Evolutionary conservation across 306 rosid species (phyloP).

Genomic region (Lotus japonicus): DNA sequence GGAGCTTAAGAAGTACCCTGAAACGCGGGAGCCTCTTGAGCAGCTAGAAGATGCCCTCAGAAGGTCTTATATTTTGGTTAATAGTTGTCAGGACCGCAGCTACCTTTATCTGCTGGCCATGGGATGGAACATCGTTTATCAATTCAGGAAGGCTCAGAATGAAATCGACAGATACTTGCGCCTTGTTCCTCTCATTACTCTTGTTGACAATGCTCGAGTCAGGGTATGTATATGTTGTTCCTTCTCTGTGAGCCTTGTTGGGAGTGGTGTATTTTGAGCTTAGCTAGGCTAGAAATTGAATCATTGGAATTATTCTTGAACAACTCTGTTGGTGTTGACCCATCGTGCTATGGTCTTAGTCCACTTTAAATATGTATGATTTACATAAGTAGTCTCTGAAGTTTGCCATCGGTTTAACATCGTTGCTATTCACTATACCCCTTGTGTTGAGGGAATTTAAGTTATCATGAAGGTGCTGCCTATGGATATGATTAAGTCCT

Average conservation of each 20-base stretch:
- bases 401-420: neutral
- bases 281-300: neutral
- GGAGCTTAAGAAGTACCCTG: conserved; percentile 84
- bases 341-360: neutral
- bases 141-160: conserved; percentile 88
- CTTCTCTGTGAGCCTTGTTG: conserved; percentile 1
- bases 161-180: conserved; percentile 87
- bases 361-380: neutral
- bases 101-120: conserved; percentile 88
- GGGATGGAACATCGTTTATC: conserved; percentile 99
- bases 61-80: conserved; percentile 76
- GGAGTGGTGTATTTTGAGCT: neutral
- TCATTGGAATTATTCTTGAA: neutral
- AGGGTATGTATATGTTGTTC: conserved; percentile 47
- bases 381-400: neutral
- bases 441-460: too few species aligned
- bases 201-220: conserved; percentile 88
- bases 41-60: conserved; percentile 97
- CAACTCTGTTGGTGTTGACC: neutral
- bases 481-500: too few species aligned
- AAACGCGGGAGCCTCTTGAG: conserved; percentile 90
- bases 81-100: conserved; percentile 90
- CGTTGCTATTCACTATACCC: too few species aligned
- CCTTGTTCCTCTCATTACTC: conserved; percentile 87
- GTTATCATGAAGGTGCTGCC: too few species aligned